These are phyloP conservation scores for Piper betle DNA, from an alignment of 164 flowering plant genomes.

Conservation along the genomic window DNA sequence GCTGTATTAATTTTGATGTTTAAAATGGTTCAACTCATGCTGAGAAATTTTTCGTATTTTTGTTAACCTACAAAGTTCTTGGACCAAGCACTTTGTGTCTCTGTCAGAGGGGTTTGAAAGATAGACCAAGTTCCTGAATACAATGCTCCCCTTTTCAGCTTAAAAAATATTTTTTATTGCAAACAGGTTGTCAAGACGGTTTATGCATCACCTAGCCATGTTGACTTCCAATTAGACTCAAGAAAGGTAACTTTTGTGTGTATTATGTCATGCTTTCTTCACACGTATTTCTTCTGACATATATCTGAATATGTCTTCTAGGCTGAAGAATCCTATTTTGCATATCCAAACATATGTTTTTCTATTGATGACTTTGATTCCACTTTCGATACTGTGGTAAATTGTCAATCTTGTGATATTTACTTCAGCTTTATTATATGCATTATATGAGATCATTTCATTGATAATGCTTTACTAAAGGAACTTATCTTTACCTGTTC, in stretches of 20 bases:
- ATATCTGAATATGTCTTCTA: conserved; percentile 22
- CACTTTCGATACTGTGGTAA: conserved; percentile 96
- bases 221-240: conserved; percentile 89
- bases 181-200: conserved; percentile 88
- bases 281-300: background rate
- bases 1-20: no score
- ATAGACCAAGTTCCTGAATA: no score
- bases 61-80: no score
- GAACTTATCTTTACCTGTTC: no score
- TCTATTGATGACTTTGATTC: conserved; percentile 98
- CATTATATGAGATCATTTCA: background rate
- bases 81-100: no score
- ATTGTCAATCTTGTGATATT: background rate
- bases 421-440: background rate
- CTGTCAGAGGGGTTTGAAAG: no score
- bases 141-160: background rate
- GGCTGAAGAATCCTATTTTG: conserved; percentile 90
- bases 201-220: conserved; percentile 97
- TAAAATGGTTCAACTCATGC: no score
- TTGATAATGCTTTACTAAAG: no score
- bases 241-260: conserved; percentile 43
- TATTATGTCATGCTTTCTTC: background rate
- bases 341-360: conserved; percentile 98
- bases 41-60: no score
- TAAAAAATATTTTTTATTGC: background rate